Percentiles rank a stretch among this genome's conserved stretches.
phyloP scores from a whole-genome alignment of 306 rosid genomes.

The Vicia villosa region DNA sequence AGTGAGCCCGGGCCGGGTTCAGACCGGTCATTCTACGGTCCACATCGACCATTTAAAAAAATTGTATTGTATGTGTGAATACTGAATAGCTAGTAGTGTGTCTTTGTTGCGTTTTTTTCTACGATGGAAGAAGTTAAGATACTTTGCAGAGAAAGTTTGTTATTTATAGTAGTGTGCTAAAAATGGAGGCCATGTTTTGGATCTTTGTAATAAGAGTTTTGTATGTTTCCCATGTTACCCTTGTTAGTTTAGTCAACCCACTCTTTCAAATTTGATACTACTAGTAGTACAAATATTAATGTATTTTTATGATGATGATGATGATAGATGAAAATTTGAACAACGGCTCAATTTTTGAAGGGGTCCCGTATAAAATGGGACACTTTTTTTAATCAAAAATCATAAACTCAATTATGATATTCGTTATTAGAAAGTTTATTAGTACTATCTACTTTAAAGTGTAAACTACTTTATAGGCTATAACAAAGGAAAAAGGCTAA shows the following conservation, averaged over 20 bases:
- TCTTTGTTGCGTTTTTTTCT: background rate
- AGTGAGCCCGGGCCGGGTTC: conserved; percentile 89
- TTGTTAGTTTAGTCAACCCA: conserved; percentile 9
- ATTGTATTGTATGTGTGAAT: background rate
- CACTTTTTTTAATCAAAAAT: too few relatives aligned
- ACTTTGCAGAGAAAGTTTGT: conserved; percentile 13
- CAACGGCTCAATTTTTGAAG: conserved; percentile 34
- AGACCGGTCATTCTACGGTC: conserved; percentile 87
- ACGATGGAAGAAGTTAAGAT: background rate
- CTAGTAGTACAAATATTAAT: background rate
- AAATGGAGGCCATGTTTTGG: conserved; percentile 37
- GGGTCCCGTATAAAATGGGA: too few relatives aligned
- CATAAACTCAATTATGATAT: too few relatives aligned
- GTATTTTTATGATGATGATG: background rate
- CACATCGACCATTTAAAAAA: conserved; percentile 76
- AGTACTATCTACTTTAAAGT: too few relatives aligned
- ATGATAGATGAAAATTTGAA: conserved; percentile 1
- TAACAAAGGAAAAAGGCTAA: conserved; percentile 9
- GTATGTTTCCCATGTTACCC: conserved; percentile 33
- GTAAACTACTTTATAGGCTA: too few relatives aligned
- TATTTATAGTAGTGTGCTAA: conserved; percentile 46
- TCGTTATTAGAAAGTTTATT: too few relatives aligned
- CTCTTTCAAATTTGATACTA: background rate
- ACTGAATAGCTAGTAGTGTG: background rate
- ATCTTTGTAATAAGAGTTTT: conserved; percentile 21